A percentile compares a stretch with the other conserved stretches of the same genome.
Evolutionary conservation across 495 filamentous ascomycete genomes (phyloP).

Genomic region (Podospora pseudopauciseta): DNA sequence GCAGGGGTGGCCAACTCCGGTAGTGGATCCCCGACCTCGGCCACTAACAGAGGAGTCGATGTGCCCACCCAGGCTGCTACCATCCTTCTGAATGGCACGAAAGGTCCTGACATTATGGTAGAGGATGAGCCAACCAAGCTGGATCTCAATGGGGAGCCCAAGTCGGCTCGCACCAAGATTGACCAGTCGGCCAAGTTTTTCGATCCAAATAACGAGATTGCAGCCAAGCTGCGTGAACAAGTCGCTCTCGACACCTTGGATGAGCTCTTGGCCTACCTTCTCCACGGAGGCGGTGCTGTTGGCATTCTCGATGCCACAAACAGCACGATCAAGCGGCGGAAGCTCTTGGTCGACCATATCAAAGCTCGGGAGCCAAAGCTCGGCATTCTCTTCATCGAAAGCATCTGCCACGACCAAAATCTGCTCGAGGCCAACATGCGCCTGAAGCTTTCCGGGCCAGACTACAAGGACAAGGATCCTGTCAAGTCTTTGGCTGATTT

Average conservation of each 20-base stretch:
- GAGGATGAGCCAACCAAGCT: conserved; percentile 34
- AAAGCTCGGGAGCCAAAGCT: conserved; percentile 78
- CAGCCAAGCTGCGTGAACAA: conserved; percentile 80
- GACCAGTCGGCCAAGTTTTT: conserved; percentile 94
- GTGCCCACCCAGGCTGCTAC: conserved; percentile 44
- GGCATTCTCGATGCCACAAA: conserved; percentile 98
- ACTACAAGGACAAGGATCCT: conserved; percentile 93
- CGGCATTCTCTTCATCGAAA: conserved; percentile 90
- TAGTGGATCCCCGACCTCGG: conserved; percentile 24
- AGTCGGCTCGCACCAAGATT: conserved; percentile 39
- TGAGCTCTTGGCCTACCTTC: conserved; percentile 82
- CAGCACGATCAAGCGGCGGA: conserved; percentile 80
- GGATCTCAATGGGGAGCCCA: conserved; percentile 29
- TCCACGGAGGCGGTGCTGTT: conserved; percentile 79
- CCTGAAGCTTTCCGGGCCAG: conserved; percentile 91
- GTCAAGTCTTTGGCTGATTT: conserved; percentile 80
- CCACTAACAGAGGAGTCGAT: conserved; percentile 28
- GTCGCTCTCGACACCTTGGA: conserved; percentile 89
- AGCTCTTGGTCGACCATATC: conserved; percentile 78
- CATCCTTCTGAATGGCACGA: conserved; percentile 45
- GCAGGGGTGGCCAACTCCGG: conserved; percentile 49
- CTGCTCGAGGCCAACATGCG: conserved; percentile 96
- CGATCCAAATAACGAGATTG: conserved; percentile 81
- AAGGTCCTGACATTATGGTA: conserved; percentile 34
- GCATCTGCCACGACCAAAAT: conserved; percentile 77